A percentile compares a stretch with the other conserved stretches of the same genome.
These are phyloP conservation scores for Rhynchosporium graminicola DNA, from an alignment of 2,329 filamentous ascomycete genomes.

Conservation along the genomic window DNA sequence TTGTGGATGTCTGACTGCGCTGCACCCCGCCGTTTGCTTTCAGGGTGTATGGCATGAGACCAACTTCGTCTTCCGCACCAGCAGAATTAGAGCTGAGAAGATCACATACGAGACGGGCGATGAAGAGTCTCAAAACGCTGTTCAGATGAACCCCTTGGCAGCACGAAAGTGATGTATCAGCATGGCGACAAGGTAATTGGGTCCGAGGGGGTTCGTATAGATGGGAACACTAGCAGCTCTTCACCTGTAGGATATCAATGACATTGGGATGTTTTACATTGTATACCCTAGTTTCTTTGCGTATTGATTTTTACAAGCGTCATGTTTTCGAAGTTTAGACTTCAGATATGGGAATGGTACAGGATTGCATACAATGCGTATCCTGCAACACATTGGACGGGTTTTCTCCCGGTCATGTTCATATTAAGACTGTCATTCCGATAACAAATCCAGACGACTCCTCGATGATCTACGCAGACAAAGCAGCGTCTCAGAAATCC, in stretches of 20 bases:
- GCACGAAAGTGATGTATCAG: background rate
- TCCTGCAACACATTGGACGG: background rate
- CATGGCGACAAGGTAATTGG: no score
- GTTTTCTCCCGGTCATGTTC: background rate
- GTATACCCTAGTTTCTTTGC: background rate
- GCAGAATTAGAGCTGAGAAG: slow-evolving; percentile 13
- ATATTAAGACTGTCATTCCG: background rate
- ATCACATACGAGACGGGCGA: slow-evolving; percentile 13
- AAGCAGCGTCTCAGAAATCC: background rate
- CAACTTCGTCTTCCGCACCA: slow-evolving; percentile 26
- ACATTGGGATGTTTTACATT: background rate
- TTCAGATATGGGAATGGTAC: background rate
- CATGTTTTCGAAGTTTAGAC: background rate
- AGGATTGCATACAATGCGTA: background rate
- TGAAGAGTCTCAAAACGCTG: background rate
- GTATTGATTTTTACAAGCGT: background rate
- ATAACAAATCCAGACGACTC: background rate
- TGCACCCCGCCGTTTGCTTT: slow-evolving; percentile 39
- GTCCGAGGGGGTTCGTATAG: no score
- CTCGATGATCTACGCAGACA: background rate
- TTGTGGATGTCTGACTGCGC: slow-evolving; percentile 36
- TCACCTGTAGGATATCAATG: background rate
- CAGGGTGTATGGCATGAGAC: slow-evolving; percentile 27
- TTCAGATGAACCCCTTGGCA: slow-evolving; percentile 11
- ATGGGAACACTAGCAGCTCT: background rate